Base-by-base conservation (phyloP, 1,284 basidiomycete species). In the Austroboletus rostrupii region DNA sequence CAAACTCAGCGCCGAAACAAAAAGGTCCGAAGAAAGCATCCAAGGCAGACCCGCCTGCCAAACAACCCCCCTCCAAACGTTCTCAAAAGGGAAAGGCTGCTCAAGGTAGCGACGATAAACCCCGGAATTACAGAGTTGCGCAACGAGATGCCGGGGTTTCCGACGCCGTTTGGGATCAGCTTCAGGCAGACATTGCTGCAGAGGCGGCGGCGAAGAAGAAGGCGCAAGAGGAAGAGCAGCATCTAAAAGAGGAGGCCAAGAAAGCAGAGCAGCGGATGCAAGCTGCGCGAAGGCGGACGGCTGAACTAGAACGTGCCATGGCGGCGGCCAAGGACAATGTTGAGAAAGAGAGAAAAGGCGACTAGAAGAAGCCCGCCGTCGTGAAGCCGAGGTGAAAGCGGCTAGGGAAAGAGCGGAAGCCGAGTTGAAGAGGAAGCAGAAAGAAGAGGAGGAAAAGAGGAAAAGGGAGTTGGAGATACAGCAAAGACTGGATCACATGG, bases 141-240 rank as follows among this genome's bases (percentile, higher is more conserved):
- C 52, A 37, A 31, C 74, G 78, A 10, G 79, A 81, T 54, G 45
- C 65, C 3, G 78, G 74, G 1, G 76, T 81, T 2, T 60, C 71
- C 0, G 76, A 81, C 50, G 62, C 54, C 1, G 53, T 72, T 7
- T 81, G 79, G 80, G 47, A 57, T 10, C 68, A 75, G 54, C 66
- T 80, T 0, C 72, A 76, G 53, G 59, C 47, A 4, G 72, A 72
- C 46, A 73, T 72, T 43, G 56, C 60, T 5, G 66, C 62, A 10
- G 56, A 57, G 45, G 61, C 57, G n/a, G 60, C 55, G 5, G 59
- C 46, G 2, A 57, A 61, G 50, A 57, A 42, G 33, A 41, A 51
- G 32, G 60, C 59, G 0, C 52, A 56, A 31, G 62, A 64, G 28
- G 64, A 68, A 10, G 68, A 69, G 35, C 48, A 54, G 33, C 62